A percentile compares a stretch with the other conserved stretches of the same genome.
These are phyloP conservation scores for Penicillium paneum DNA, from an alignment of 2,329 filamentous ascomycete genomes.

Conservation along the genomic window DNA sequence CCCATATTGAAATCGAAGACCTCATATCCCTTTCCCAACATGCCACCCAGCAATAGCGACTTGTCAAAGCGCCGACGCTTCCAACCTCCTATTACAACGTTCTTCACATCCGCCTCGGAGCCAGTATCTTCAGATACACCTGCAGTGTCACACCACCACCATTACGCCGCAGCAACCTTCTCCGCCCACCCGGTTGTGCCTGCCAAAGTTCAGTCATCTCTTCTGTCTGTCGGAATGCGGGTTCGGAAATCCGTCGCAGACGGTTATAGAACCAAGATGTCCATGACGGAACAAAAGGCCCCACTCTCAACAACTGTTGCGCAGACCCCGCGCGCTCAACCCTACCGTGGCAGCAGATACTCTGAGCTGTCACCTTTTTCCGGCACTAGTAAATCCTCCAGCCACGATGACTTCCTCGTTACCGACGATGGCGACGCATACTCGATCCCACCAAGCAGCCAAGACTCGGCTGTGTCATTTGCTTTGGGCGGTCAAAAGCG, in stretches of 20 bases:
- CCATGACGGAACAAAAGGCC: slow-evolving; percentile 26
- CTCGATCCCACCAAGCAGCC: slow-evolving; percentile 42
- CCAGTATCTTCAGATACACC: slow-evolving; percentile 11
- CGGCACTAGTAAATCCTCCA: slow-evolving; percentile 65
- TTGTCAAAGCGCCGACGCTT: slow-evolving; percentile 46
- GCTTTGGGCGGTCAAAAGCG: slow-evolving; percentile 43
- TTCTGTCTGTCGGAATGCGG: slow-evolving; percentile 92
- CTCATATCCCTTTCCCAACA: slow-evolving; percentile 7
- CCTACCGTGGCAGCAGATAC: slow-evolving; percentile 21
- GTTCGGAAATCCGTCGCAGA: slow-evolving; percentile 89
- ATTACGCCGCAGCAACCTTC: slow-evolving; percentile 41
- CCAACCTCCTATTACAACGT: slow-evolving; percentile 44
- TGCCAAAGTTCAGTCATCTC: slow-evolving; percentile 68
- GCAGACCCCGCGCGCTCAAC: not conserved
- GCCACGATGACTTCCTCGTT: slow-evolving; percentile 25
- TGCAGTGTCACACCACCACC: slow-evolving; percentile 38
- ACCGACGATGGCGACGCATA: slow-evolving; percentile 37
- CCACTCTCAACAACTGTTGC: slow-evolving; percentile 5
- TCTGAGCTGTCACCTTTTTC: slow-evolving; percentile 75
- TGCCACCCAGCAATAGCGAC: slow-evolving; percentile 16
- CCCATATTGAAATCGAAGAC: not conserved
- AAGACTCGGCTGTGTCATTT: slow-evolving; percentile 31
- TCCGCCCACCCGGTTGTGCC: slow-evolving; percentile 56
- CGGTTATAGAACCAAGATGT: slow-evolving; percentile 73
- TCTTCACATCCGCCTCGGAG: slow-evolving; percentile 30